Evolutionary conservation across 352 stramenopile genomes (phyloP).

Genomic region (Phytophthora hibernalis): DNA sequence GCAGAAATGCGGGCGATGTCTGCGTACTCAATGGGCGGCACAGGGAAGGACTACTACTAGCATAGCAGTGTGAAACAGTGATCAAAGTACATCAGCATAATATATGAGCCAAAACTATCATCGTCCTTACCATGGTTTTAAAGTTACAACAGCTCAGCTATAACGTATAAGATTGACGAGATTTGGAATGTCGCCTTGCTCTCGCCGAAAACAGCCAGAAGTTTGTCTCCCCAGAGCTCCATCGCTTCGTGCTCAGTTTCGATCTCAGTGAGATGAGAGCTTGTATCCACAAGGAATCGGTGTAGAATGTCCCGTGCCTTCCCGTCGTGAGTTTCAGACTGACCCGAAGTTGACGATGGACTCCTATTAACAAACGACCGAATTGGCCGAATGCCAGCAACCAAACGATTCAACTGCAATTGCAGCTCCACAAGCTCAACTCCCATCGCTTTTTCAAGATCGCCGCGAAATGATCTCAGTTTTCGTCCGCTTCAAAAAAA

Average conservation of each 20-base stretch:
- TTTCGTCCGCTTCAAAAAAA: conserved; percentile 55
- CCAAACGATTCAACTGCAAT: conserved; percentile 64
- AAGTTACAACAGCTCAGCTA: conserved; percentile 53
- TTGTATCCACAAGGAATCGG: conserved; percentile 55
- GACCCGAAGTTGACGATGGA: conserved; percentile 12
- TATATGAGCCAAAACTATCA: conserved; percentile 30
- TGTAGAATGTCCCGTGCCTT: conserved; percentile 57
- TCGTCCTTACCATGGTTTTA: conserved; percentile 8
- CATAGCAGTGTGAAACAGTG: conserved; percentile 1
- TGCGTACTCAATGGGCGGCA: conserved; percentile 54
- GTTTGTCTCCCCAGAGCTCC: conserved; percentile 65
- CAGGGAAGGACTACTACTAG: conserved; percentile 53
- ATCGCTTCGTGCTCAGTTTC: conserved; percentile 73
- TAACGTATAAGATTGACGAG: conserved; percentile 47
- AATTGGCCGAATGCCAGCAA: conserved; percentile 53
- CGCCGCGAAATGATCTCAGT: conserved; percentile 58
- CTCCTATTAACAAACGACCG: conserved; percentile 56
- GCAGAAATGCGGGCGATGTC: conserved; percentile 64
- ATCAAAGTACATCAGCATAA: conserved; percentile 9
- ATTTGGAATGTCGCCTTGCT: conserved; percentile 74
- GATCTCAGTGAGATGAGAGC: conserved; percentile 45
- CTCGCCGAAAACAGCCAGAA: conserved; percentile 70
- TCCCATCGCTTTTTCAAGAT: conserved; percentile 56
- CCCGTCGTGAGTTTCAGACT: conserved; percentile 41
- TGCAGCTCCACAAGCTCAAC: conserved; percentile 74